Evolutionary conservation across 306 rosid species (phyloP), one percentile per base, ranked within the genome.

Genomic region (Biancaea sappan): DNA sequence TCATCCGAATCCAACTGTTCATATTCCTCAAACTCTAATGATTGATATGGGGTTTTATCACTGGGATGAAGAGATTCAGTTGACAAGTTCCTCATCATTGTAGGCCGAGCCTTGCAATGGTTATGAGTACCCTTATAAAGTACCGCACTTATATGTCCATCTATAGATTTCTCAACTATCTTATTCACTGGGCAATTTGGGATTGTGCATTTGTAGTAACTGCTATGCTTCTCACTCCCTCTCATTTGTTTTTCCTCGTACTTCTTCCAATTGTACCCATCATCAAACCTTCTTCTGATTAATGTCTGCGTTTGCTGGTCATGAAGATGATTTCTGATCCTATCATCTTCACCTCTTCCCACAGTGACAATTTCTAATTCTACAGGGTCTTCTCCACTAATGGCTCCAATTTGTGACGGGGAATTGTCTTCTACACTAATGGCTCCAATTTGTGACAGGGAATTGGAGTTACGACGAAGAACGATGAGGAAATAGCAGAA

Each of bases 231-330:
- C 59, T 83, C 94, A 31, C 86, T 81, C 66, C 94, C 88, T 71
- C 82, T 94, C 53, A 74, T 90, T 59, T 79, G 80, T 76, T 88
- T 91, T 57, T 85, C 94, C 51, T 87, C 92, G 79, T 89, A 89
- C 78, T 80, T 91, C 72, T 89, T 89, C 97, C 96, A 94, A 29
- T 86, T 86, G 78, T 79, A 91, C 4, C 91, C 97, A 62, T 93
- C 98, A 41, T 82, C 89, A 14, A 86, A 77, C 65, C 79, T 86
- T 62, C 69, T 81, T 75, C 76, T 86, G n/a, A n/a, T n/a, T 24
- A 83, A n/a, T 9, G 64, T 46, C 77, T 75, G 84, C 37, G 72
- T 21, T 57, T 69, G 84, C 6, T 66, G 85, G 15, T n/a, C n/a
- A 35, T 40, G 14, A 3, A 47, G 19, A 2, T 53, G 64, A 66